Evolutionary conservation across 768 basidiomycete species (phyloP).

Genomic region (Lanmaoa pseudosensibilis): DNA sequence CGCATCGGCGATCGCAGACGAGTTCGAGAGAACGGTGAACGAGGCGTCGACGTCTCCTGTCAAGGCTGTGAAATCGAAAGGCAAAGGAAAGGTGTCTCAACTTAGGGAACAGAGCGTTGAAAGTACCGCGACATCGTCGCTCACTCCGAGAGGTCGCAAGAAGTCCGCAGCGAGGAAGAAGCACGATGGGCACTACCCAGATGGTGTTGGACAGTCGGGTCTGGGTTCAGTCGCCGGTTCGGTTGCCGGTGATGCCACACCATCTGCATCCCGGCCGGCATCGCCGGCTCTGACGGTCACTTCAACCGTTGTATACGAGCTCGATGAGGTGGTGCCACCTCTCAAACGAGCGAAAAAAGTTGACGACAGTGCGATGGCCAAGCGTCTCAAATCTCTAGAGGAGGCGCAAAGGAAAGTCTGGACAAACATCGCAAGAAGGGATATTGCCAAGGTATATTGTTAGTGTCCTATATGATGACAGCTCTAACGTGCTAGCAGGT

Average conservation of each 20-base stretch:
- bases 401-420: conserved; percentile 88
- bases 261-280: conserved; percentile 64
- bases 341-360: conserved; percentile 76
- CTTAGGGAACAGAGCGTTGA: conserved; percentile 60
- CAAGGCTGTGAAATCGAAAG: conserved; percentile 43
- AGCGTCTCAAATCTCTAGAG: conserved; percentile 74
- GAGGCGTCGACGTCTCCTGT: conserved; percentile 39
- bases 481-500: conserved; percentile 48
- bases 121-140: conserved; percentile 42
- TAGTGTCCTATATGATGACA: not conserved
- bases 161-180: conserved; percentile 59
- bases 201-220: conserved; percentile 50
- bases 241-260: conserved; percentile 68
- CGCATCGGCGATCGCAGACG: conserved; percentile 42
- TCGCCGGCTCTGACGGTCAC: conserved; percentile 59
- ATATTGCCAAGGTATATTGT: conserved; percentile 70
- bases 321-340: conserved; percentile 68
- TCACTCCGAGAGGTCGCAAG: conserved; percentile 55
- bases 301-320: conserved; percentile 66
- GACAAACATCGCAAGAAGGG: conserved; percentile 82
- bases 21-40: conserved; percentile 45
- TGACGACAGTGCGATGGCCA: conserved; percentile 68
- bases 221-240: conserved; percentile 49
- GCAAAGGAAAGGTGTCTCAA: conserved; percentile 50
- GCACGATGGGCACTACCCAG: conserved; percentile 48